These are phyloP conservation scores for Leucocoprinus leucothites DNA, from an alignment of 768 basidiomycete species.

Conservation along the genomic window DNA sequence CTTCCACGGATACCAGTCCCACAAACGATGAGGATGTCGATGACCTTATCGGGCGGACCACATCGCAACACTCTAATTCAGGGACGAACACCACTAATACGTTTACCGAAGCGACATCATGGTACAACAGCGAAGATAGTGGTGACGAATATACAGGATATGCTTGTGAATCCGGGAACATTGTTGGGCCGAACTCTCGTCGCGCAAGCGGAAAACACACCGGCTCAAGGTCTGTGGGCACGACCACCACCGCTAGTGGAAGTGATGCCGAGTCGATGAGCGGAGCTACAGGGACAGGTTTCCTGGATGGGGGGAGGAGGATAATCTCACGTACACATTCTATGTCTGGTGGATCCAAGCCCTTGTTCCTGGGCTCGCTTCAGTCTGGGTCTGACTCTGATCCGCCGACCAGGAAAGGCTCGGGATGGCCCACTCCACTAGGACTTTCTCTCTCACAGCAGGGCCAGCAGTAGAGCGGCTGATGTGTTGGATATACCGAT, in stretches of 20 bases:
- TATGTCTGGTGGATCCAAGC: conserved; percentile 6
- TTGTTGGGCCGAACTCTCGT: neutral
- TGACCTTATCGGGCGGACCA: conserved; percentile 5
- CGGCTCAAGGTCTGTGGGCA: neutral
- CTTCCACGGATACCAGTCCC: conserved; percentile 1
- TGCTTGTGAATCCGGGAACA: neutral
- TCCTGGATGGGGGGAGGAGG: neutral
- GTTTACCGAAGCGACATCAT: conserved; percentile 7
- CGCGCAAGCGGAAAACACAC: neutral
- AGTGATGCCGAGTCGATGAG: too few species aligned
- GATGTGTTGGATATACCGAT: neutral
- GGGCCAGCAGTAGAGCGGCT: neutral
- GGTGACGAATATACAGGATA: conserved; percentile 2
- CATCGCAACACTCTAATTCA: conserved; percentile 11
- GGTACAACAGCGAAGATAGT: conserved; percentile 11
- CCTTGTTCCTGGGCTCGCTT: neutral
- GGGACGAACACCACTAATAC: conserved; percentile 9
- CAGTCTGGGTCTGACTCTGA: conserved; percentile 2
- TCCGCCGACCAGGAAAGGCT: neutral
- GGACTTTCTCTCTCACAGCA: neutral
- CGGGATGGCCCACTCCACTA: neutral
- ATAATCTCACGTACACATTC: conserved; percentile 7
- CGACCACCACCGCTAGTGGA: neutral
- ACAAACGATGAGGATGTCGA: neutral
- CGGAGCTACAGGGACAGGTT: neutral